Base-by-base conservation (phyloP, 148 eudicot species). In the Rhododendron kiyosumense region DNA sequence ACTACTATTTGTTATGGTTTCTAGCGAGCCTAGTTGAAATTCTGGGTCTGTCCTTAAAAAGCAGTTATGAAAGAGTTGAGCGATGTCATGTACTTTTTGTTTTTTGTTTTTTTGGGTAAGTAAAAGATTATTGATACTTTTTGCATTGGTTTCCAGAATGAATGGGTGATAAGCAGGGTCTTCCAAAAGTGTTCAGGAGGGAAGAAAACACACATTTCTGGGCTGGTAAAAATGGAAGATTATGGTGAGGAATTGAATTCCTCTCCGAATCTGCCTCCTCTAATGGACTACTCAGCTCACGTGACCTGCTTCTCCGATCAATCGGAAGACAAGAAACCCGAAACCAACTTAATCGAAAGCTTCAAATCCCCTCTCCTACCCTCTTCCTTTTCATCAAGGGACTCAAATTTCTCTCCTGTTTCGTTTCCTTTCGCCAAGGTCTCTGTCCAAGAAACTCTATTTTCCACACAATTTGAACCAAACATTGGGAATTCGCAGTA, bases 141-240 rank as follows among this genome's bases (percentile, higher is more conserved):
- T 0, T 59, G 6, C 65, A 20, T 59, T 20, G n/a, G 26, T 59
- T 59, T 59, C 26, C 94, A 96, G 99, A 93, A 92, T 80, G 97
- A 96, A 51, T 96, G 99, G 98, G 99, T 93, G 61, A 89, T 96
- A 1, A 90, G 93, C 48, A 90, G 98, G 86, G 81, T 96, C 7
- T 96, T 96, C 81, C 88, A 93, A 77, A 96, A 96, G 92, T 89
- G 74, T 67, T 77, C 90, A 9, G 85, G 90, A 45, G 91, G 89
- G 63, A 94, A 93, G 89, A 93, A 89, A 63, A 83, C 86, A 20
- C 86, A 91, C 32, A 89, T 88, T 67, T 87, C 90, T 52, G 91
- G 52, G 45, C 59, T 87, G 74, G 81, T 41, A 76, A 92, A 69
- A 30, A 71, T 30, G 24, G 61, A 46, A 34, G 45, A 81, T 36